Conservation (phyloP, 345 rosid genomes). For the Atalantia buxifolia region DNA sequence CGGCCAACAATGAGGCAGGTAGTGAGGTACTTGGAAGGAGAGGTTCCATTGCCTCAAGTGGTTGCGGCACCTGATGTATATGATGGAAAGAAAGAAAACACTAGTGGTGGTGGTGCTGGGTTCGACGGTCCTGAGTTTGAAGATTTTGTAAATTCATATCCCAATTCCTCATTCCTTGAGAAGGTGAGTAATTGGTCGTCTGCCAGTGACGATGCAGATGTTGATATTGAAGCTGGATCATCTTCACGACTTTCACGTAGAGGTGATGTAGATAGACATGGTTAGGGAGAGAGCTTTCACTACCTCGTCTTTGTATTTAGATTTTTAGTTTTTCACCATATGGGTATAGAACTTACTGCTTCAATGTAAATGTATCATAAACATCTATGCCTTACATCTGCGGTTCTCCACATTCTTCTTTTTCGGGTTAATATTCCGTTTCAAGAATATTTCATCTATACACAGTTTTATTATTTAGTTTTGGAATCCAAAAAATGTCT, state of each 20-base stretch:
- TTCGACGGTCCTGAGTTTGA: conserved; percentile 26
- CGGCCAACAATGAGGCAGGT: conserved; percentile 83
- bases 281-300: neutral
- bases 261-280: conserved; percentile 22
- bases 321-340: neutral
- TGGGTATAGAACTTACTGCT: neutral
- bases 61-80: conserved; percentile 47
- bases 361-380: neutral
- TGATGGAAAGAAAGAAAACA: conserved; percentile 28
- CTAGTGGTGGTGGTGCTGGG: neutral
- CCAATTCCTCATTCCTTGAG: conserved; percentile 32
- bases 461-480: no score
- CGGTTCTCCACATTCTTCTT: neutral
- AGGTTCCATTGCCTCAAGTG: conserved; percentile 42
- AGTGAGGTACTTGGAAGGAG: conserved; percentile 71
- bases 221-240: conserved; percentile 45
- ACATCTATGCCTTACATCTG: neutral
- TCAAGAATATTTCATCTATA: neutral
- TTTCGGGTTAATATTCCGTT: neutral
- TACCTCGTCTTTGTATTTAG: neutral
- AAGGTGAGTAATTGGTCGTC: conserved; percentile 36
- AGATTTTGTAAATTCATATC: conserved; percentile 52
- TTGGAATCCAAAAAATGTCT: no score
- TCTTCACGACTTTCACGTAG: conserved; percentile 27
- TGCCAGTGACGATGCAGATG: conserved; percentile 29